These are phyloP conservation scores for Nakazawaea laoshanensis DNA, from an alignment of 805 yeast species.

Conservation along the genomic window DNA sequence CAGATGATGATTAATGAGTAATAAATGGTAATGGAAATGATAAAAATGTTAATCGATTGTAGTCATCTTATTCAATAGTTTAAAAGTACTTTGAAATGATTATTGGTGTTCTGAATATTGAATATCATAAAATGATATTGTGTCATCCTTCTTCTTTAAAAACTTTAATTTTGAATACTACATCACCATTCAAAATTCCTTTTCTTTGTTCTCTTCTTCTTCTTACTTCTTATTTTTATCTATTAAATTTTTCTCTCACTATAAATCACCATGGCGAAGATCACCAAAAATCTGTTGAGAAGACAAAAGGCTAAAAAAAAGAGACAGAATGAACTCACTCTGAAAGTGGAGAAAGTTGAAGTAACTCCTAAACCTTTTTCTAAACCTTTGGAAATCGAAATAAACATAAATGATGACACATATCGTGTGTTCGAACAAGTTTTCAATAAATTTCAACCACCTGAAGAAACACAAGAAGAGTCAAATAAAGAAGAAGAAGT, in stretches of 20 bases:
- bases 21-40: too few relatives aligned
- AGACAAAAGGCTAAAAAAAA: conserved; percentile 38
- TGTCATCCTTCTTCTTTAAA: too few relatives aligned
- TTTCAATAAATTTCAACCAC: conserved; percentile 24
- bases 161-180: too few relatives aligned
- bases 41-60: too few relatives aligned
- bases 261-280: conserved; percentile 16
- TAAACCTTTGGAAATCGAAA: conserved; percentile 11
- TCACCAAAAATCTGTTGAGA: conserved; percentile 46
- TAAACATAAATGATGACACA: conserved; percentile 9
- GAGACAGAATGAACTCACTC: conserved; percentile 17
- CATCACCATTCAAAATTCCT: too few relatives aligned
- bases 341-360: conserved; percentile 13
- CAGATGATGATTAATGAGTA: background rate
- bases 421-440: conserved; percentile 22
- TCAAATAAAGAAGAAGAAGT: conserved; percentile 10
- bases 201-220: too few relatives aligned
- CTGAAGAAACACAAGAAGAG: conserved; percentile 17
- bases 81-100: too few relatives aligned
- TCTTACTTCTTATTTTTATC: too few relatives aligned
- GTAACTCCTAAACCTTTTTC: conserved; percentile 9
- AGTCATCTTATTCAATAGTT: too few relatives aligned
- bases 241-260: conserved; percentile 5
- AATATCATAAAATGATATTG: too few relatives aligned
- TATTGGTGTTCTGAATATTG: too few relatives aligned